Evolutionary conservation across 2,329 filamentous ascomycete genomes (phyloP).

Genomic region (Cladosporium austrohemisphaericum): DNA sequence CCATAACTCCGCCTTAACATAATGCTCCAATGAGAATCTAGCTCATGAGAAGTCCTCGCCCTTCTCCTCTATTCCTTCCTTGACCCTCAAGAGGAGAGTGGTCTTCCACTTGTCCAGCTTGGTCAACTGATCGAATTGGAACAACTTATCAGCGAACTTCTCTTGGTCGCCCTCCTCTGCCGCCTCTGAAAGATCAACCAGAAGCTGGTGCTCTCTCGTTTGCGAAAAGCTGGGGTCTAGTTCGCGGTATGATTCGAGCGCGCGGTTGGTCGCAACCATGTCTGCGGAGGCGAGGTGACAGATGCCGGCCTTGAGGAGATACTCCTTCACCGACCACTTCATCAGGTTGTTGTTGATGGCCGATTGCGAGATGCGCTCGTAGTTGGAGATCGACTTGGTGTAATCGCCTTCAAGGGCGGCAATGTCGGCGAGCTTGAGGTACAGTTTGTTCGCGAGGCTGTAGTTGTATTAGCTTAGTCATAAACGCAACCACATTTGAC

Average conservation of each 20-base stretch:
- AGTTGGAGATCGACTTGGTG: slow-evolving; percentile 74
- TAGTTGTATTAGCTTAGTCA: slow-evolving; percentile 14
- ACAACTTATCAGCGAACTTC: slow-evolving; percentile 78
- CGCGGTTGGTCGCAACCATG: slow-evolving; percentile 71
- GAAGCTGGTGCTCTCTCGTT: slow-evolving; percentile 76
- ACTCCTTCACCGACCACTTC: slow-evolving; percentile 93
- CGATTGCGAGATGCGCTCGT: slow-evolving; percentile 72
- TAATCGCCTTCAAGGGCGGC: slow-evolving; percentile 79
- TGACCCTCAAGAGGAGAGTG: slow-evolving; percentile 73
- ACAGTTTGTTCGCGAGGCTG: slow-evolving; percentile 88
- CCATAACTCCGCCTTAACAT: not conserved
- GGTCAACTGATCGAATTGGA: slow-evolving; percentile 85
- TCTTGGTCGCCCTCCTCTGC: slow-evolving; percentile 78
- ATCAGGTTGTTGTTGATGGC: slow-evolving; percentile 87
- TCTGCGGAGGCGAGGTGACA: slow-evolving; percentile 79
- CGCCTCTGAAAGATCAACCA: slow-evolving; percentile 70
- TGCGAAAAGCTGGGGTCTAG: slow-evolving; percentile 72
- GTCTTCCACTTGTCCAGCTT: slow-evolving; percentile 98
- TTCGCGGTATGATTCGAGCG: slow-evolving; percentile 77
- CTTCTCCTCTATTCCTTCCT: slow-evolving; percentile 73
- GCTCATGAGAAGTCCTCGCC: slow-evolving; percentile 63
- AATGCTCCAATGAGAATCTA: not conserved
- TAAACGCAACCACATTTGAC: not conserved
- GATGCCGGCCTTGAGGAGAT: slow-evolving; percentile 89
- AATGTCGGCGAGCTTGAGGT: slow-evolving; percentile 86